A percentile compares a stretch with the other conserved stretches of the same genome.
phyloP scores from a whole-genome alignment of 2,329 filamentous ascomycete species.

The Sporothrix pseudoabietina region DNA sequence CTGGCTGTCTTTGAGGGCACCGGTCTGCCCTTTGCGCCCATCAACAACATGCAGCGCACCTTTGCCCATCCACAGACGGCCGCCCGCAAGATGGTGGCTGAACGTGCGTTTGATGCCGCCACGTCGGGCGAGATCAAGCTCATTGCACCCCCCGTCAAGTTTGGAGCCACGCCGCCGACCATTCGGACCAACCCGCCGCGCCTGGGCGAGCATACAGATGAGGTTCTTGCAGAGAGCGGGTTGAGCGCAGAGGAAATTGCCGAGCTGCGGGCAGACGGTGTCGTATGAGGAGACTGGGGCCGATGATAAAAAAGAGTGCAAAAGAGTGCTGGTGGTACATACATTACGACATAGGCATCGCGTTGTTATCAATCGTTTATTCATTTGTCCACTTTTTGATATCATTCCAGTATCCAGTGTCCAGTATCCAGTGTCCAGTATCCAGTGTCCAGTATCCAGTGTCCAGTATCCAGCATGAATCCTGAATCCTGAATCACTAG shows the following conservation, averaged over 20 bases:
- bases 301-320: neutral
- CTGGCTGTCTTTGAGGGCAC: conserved; percentile 82
- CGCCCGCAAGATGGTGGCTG: conserved; percentile 86
- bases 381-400: neutral
- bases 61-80: conserved; percentile 81
- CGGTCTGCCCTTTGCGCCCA: conserved; percentile 87
- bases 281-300: neutral
- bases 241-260: conserved; percentile 52
- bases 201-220: conserved; percentile 82
- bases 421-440: too few species aligned
- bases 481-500: neutral
- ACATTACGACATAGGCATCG: neutral
- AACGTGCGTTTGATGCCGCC: conserved; percentile 70
- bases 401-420: neutral
- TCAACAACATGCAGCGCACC: conserved; percentile 88
- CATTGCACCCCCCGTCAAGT: conserved; percentile 93
- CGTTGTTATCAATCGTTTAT: neutral
- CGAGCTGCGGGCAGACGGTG: neutral
- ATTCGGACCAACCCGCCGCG: conserved; percentile 81
- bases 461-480: too few species aligned
- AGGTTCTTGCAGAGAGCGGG: conserved; percentile 67
- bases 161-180: conserved; percentile 76
- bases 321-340: neutral
- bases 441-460: too few species aligned
- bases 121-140: conserved; percentile 83